A percentile compares a stretch with the other conserved stretches of the same genome.
phyloP scores from a whole-genome alignment of 805 yeast species.

The Candida caryicola region DNA sequence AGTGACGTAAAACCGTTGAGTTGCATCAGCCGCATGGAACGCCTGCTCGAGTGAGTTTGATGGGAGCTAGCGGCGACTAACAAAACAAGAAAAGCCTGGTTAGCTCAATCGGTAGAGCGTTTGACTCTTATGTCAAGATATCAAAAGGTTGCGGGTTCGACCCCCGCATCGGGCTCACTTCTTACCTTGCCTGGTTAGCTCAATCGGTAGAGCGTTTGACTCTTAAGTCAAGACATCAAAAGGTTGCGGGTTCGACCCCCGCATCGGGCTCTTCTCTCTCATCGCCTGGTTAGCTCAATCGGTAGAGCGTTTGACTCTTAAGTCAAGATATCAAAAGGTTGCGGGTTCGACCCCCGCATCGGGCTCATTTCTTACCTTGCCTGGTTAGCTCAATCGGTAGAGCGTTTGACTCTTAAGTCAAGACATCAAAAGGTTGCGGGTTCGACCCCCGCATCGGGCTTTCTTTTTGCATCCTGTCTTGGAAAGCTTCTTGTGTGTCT shows the following conservation, averaged over 20 bases:
- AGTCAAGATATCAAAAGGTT: slow-evolving; percentile 6
- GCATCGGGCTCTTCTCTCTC: slow-evolving; percentile 7
- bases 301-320: slow-evolving; percentile 9
- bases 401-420: slow-evolving; percentile 8
- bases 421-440: slow-evolving; percentile 15
- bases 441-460: slow-evolving; percentile 17
- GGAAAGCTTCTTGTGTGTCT: neutral
- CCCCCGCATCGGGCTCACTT: slow-evolving; percentile 8
- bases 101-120: slow-evolving; percentile 12
- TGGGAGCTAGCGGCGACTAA: neutral
- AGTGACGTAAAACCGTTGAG: neutral
- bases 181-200: slow-evolving; percentile 5
- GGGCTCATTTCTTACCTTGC: slow-evolving; percentile 4
- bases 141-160: slow-evolving; percentile 11
- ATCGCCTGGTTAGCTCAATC: slow-evolving; percentile 8
- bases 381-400: slow-evolving; percentile 11
- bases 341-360: slow-evolving; percentile 9
- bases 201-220: slow-evolving; percentile 8
- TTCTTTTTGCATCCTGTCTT: slow-evolving; percentile 1
- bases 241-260: slow-evolving; percentile 8
- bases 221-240: slow-evolving; percentile 5
- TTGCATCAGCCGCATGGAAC: neutral
- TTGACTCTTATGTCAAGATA: slow-evolving; percentile 8
- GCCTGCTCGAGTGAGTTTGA: neutral
- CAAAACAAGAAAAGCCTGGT: slow-evolving; percentile 6